These are phyloP conservation scores for Aspergillus phoenicis DNA, from an alignment of 2,329 filamentous ascomycete species.

Conservation along the genomic window DNA sequence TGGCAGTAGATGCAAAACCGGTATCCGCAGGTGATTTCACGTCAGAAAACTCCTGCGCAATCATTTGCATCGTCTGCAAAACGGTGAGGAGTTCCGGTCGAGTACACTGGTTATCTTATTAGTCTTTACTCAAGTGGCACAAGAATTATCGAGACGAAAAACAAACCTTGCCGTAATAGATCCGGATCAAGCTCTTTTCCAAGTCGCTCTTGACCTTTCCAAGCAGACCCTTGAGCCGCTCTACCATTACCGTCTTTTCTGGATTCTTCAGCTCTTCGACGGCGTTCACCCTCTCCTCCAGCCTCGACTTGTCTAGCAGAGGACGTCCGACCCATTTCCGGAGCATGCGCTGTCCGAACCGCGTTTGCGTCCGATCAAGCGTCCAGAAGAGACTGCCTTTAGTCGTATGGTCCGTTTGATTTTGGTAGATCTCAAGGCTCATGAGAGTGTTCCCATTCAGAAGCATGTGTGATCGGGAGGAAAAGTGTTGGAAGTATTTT, in stretches of 20 bases:
- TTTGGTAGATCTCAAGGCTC: conserved; percentile 93
- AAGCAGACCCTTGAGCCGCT: conserved; percentile 73
- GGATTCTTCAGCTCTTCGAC: conserved; percentile 82
- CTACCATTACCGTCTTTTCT: conserved; percentile 66
- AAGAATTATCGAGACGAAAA: background rate
- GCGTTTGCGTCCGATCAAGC: conserved; percentile 85
- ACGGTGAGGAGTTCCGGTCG: conserved; percentile 83
- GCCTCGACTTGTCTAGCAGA: conserved; percentile 70
- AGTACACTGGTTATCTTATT: conserved; percentile 59
- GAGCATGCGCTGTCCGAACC: conserved; percentile 83
- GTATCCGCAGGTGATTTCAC: conserved; percentile 66
- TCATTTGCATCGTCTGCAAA: conserved; percentile 80
- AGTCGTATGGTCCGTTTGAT: conserved; percentile 81
- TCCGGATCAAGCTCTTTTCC: conserved; percentile 88
- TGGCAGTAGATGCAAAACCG: conserved; percentile 70
- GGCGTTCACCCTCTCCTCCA: conserved; percentile 79
- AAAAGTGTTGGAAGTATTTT: conserved; percentile 96
- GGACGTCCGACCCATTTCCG: conserved; percentile 95
- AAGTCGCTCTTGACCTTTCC: conserved; percentile 75
- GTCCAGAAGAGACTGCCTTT: conserved; percentile 96
- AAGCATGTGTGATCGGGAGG: conserved; percentile 90
- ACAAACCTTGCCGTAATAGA: conserved; percentile 84
- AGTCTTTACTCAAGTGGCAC: conserved; percentile 12
- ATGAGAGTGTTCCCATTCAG: conserved; percentile 93
- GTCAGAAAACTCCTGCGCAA: conserved; percentile 73